Percentiles rank a stretch among this genome's conserved stretches.
Evolutionary conservation across 306 rosid species (phyloP).

Genomic region (Canavalia gladiata): DNA sequence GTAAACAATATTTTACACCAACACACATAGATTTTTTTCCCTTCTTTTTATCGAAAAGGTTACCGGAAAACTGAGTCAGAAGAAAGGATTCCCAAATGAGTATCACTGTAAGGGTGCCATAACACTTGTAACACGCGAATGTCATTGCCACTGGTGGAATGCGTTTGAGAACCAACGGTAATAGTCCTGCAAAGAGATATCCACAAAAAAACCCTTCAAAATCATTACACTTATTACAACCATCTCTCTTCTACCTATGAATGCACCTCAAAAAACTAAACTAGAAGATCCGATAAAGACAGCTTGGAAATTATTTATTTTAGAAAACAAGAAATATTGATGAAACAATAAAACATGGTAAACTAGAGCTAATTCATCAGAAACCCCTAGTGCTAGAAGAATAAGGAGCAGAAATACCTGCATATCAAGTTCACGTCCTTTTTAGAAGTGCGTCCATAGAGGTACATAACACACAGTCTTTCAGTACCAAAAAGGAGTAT

Average conservation of each 20-base stretch:
- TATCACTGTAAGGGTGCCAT: constrained; percentile 90
- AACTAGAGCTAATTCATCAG: constrained; percentile 57
- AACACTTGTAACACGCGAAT: constrained; percentile 73
- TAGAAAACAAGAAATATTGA: constrained; percentile 1
- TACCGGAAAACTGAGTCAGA: constrained; percentile 97
- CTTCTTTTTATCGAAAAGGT: constrained; percentile 22
- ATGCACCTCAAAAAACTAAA: constrained; percentile 24
- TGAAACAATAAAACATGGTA: constrained; percentile 42
- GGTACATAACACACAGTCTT: constrained; percentile 76
- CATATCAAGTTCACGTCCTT: constrained; percentile 68
- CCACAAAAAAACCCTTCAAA: background rate
- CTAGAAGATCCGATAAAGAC: constrained; percentile 7
- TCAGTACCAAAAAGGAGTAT: constrained; percentile 73
- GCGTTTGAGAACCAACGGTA: constrained; percentile 67
- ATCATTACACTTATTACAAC: background rate
- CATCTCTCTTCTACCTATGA: constrained; percentile 18
- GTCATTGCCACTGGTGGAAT: constrained; percentile 59
- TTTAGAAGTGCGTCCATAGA: constrained; percentile 72
- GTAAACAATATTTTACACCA: background rate
- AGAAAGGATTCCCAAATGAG: constrained; percentile 92
- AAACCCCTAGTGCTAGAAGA: constrained; percentile 50
- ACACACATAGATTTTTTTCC: background rate
- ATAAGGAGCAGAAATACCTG: constrained; percentile 60
- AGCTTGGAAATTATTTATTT: background rate
- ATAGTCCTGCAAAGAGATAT: constrained; percentile 70